Conservation (phyloP, 202 grass and related monocot genomes). For the Cymbopogon flexuosus region DNA sequence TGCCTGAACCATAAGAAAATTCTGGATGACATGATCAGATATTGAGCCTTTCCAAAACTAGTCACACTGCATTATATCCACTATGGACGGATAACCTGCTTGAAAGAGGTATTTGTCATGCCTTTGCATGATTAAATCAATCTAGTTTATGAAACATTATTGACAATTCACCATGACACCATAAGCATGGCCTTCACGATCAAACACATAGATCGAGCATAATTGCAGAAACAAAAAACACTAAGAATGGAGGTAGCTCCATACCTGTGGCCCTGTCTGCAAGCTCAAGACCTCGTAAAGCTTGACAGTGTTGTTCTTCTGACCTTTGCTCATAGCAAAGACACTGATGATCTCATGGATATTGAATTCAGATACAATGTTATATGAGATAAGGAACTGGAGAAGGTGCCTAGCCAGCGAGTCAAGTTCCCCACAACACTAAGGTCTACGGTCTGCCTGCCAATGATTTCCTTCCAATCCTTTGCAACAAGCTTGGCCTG, state of each 20-base stretch:
- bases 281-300: constrained; percentile 34
- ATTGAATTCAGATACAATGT: constrained; percentile 35
- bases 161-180: neutral
- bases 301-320: neutral
- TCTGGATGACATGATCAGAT: neutral
- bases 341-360: constrained; percentile 22
- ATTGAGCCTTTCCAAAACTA: neutral
- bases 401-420: constrained; percentile 21
- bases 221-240: neutral
- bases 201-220: neutral
- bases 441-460: too few relatives aligned
- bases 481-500: constrained; percentile 33
- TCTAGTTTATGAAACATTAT: neutral
- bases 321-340: constrained; percentile 26
- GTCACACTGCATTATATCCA: neutral
- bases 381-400: constrained; percentile 36
- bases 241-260: neutral
- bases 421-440: neutral
- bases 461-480: constrained; percentile 37
- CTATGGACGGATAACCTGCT: neutral
- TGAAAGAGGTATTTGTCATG: too few relatives aligned
- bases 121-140: neutral
- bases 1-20: neutral
- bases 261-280: constrained; percentile 24
- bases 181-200: neutral